Evolutionary conservation across 352 stramenopile species (phyloP), one percentile per base, ranked within the genome.

Genomic region (Phytophthora sp.): DNA sequence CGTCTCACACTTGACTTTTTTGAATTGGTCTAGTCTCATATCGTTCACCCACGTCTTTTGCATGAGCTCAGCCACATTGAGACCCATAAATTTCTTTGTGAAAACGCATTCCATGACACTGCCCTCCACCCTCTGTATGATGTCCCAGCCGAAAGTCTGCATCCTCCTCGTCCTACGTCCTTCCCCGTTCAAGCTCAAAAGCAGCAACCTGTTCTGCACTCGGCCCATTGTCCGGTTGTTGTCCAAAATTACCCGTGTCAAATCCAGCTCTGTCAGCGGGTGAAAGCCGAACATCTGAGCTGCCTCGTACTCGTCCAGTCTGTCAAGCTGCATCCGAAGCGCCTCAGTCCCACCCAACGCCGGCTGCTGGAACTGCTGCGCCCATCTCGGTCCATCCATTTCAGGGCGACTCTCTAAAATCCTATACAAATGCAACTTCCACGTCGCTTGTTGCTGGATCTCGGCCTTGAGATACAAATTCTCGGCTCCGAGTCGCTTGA

Each of bases 1-100:
- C 38, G 72, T 80, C 64, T 85, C 74, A 62, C 63, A 76, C 35
- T 82, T 82, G 71, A 85, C 70, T 51, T 76, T 77, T 31, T 74
- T 65, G 42, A 85, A 80, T 2, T 57, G 63, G 16, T 80, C 69
- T 33, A 85, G 58, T 11, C 66, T 30, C 56, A 81, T 70, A 45
- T 85, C 67, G 12, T 78, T 75, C 1, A 57, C 59, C 77, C 77
- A 85, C 1, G 72, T 81, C 27, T 72, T 79, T 54, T 74, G 63
- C 71, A 79, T 75, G 20, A 80, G 51, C 2, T 67, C 55, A 2
- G 61, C 56, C 3, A 76, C 69, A 39, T 77, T 75, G 1, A 78
- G 42, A 0, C 66, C 66, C 1, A 13, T 54, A 31, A 85, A 85
- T 18, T 57, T 73, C 56, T 85, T 85, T 21, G 71, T 73, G 50